Conservation (phyloP, 2,329 filamentous ascomycete genomes). For the Myriosclerotinia duriaeana region DNA sequence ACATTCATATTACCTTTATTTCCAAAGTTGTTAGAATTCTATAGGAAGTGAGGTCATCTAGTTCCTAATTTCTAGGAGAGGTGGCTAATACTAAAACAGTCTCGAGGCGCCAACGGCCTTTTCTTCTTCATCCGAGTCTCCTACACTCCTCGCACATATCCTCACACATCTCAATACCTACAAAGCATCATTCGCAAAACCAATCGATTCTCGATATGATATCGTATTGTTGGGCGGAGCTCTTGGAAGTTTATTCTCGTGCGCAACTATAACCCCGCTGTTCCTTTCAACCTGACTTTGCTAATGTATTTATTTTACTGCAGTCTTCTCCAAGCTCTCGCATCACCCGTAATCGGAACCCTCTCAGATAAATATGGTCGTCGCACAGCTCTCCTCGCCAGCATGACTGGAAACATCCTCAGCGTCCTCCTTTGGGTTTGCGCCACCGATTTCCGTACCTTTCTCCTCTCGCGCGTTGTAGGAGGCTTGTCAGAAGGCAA, state of each 20-base stretch:
- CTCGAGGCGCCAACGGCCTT: slow-evolving; percentile 60
- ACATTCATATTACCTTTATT: slow-evolving; percentile 98
- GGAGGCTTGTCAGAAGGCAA: slow-evolving; percentile 96
- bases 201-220: slow-evolving; percentile 95
- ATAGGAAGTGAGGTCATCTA: slow-evolving; percentile 67
- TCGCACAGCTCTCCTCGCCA: slow-evolving; percentile 80
- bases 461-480: slow-evolving; percentile 87
- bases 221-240: slow-evolving; percentile 94
- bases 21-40: slow-evolving; percentile 92
- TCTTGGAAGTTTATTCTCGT: slow-evolving; percentile 85
- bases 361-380: slow-evolving; percentile 88
- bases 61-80: slow-evolving; percentile 80
- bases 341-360: slow-evolving; percentile 84
- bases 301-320: slow-evolving; percentile 45
- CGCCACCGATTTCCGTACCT: slow-evolving; percentile 92
- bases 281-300: neutral
- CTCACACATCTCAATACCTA: slow-evolving; percentile 86
- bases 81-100: slow-evolving; percentile 51
- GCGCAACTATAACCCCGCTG: slow-evolving; percentile 31
- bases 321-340: slow-evolving; percentile 79
- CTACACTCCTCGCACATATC: slow-evolving; percentile 74
- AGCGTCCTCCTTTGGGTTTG: slow-evolving; percentile 93
- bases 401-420: slow-evolving; percentile 89
- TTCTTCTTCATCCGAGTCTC: slow-evolving; percentile 46
- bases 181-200: slow-evolving; percentile 87